A percentile compares a stretch with the other conserved stretches of the same genome.
phyloP scores from a whole-genome alignment of 129 eudicot species.

The Ambrosia artemisiifolia region DNA sequence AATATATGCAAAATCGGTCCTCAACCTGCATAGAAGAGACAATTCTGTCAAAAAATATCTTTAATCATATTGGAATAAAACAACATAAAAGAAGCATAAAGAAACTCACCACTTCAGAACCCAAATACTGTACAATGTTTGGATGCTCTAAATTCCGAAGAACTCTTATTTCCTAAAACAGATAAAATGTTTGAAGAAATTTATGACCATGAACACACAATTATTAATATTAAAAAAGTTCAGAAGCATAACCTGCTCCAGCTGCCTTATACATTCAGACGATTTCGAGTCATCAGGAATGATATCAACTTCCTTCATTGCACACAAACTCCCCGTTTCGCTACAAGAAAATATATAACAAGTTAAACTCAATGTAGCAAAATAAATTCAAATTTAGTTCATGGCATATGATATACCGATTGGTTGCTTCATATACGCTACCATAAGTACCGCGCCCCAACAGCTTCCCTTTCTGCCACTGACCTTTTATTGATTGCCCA shows the following conservation, averaged over 20 bases:
- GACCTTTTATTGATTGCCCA: conserved; percentile 45
- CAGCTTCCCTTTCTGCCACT: conserved; percentile 80
- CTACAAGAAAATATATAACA: conserved; percentile 30
- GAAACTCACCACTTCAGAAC: conserved; percentile 75
- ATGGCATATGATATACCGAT: conserved; percentile 46
- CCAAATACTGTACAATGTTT: conserved; percentile 83
- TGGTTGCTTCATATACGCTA: conserved; percentile 75
- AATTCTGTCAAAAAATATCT: not conserved
- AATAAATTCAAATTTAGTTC: not conserved
- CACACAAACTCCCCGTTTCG: conserved; percentile 85
- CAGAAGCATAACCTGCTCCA: conserved; percentile 71
- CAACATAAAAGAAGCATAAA: conserved; percentile 6
- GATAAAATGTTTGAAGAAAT: not conserved
- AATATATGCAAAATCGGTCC: conserved; percentile 81
- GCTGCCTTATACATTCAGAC: conserved; percentile 70
- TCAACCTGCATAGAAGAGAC: conserved; percentile 48
- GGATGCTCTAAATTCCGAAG: conserved; percentile 72
- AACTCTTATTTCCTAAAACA: conserved; percentile 77
- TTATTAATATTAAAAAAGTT: not conserved
- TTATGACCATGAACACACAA: not conserved
- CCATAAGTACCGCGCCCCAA: conserved; percentile 95
- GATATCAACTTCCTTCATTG: conserved; percentile 89
- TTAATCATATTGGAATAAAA: not conserved
- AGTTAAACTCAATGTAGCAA: not conserved
- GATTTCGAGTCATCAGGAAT: conserved; percentile 72